A percentile compares a stretch with the other conserved stretches of the same genome.
phyloP scores from a whole-genome alignment of 2,329 filamentous ascomycete species.

The Neofusicoccum cordaticola region DNA sequence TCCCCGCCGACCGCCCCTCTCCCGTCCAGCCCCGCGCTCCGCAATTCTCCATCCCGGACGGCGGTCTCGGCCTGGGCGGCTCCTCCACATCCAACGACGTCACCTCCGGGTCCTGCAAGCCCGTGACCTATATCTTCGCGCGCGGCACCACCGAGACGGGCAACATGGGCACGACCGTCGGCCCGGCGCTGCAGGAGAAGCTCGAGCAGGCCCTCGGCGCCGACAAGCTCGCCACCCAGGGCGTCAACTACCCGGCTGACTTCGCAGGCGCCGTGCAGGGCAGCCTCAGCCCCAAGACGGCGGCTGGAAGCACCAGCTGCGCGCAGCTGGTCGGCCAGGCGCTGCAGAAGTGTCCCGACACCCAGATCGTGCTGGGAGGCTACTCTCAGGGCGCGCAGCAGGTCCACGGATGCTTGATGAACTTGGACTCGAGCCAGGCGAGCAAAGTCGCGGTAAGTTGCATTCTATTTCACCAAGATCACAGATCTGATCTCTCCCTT shows the following conservation, averaged over 20 bases:
- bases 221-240: conserved; percentile 49
- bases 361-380: conserved; percentile 47
- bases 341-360: conserved; percentile 44
- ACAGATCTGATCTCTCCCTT: not conserved
- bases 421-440: not conserved
- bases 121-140: conserved; percentile 55
- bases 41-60: conserved; percentile 1
- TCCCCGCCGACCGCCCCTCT: not conserved
- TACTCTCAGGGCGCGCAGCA: conserved; percentile 40
- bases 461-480: conserved; percentile 27
- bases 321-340: conserved; percentile 42
- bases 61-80: conserved; percentile 6
- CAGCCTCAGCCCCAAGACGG: conserved; percentile 28
- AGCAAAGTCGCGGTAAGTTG: not conserved
- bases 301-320: conserved; percentile 7
- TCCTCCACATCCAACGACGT: conserved; percentile 28
- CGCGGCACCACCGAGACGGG: conserved; percentile 54
- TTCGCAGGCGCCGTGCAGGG: conserved; percentile 38
- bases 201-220: conserved; percentile 43
- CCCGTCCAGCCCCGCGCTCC: not conserved
- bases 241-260: conserved; percentile 48
- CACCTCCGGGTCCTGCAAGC: conserved; percentile 35
- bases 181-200: conserved; percentile 51
- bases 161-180: conserved; percentile 51
- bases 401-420: conserved; percentile 23